Conservation (phyloP, 768 basidiomycete genomes). For the Tylopilus vinaceipallidus region DNA sequence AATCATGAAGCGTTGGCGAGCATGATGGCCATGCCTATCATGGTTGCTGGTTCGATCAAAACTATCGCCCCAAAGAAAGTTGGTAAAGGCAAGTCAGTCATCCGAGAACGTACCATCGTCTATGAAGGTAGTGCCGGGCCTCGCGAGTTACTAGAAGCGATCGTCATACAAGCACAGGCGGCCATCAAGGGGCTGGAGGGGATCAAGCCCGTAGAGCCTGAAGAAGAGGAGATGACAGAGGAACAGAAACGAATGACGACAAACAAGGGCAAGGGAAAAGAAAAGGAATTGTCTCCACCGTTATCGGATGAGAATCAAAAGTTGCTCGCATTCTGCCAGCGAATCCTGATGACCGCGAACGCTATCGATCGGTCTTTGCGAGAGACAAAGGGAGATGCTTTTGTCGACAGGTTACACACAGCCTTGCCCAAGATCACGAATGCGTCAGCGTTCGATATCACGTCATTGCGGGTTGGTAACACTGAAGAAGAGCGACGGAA, state of each 20-base stretch:
- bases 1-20: conserved; percentile 90
- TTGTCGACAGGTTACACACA: conserved; percentile 74
- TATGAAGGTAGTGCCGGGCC: conserved; percentile 93
- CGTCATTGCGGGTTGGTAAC: conserved; percentile 38
- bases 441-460: conserved; percentile 44
- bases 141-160: conserved; percentile 86
- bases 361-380: conserved; percentile 86
- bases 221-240: conserved; percentile 73
- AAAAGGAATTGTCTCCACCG: conserved; percentile 37
- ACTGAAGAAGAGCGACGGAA: conserved; percentile 68
- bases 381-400: conserved; percentile 87
- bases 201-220: conserved; percentile 45
- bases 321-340: conserved; percentile 77
- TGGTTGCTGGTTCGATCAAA: conserved; percentile 75
- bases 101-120: conserved; percentile 77
- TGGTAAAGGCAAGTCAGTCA: conserved; percentile 43
- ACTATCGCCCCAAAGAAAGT: conserved; percentile 56
- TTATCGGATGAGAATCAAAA: conserved; percentile 74
- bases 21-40: conserved; percentile 97
- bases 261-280: conserved; percentile 65
- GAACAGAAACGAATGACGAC: conserved; percentile 86
- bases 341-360: conserved; percentile 77
- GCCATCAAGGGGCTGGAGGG: conserved; percentile 86
- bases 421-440: conserved; percentile 72
- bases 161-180: conserved; percentile 90